Evolutionary conservation across 2,329 filamentous ascomycete genomes (phyloP), one percentile per base, ranked within the genome.

Genomic region (Aspergillus viridinutans): DNA sequence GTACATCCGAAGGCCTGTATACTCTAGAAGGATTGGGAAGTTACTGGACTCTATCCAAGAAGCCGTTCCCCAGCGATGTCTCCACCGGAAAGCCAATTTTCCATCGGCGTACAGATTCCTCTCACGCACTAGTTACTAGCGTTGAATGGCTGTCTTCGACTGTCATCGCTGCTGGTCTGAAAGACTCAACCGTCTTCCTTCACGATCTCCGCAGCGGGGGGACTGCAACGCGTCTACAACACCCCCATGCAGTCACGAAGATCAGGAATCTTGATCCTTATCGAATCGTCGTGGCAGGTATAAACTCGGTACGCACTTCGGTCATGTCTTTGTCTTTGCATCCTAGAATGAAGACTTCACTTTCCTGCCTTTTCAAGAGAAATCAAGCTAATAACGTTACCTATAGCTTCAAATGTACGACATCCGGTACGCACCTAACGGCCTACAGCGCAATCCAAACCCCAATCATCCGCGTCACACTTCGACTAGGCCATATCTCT

Each of bases 331-430:
- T 55, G 3, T 45, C 35, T 29, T 9, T 25, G 6, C 35, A 20
- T 38, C 5, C 5, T 17, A 17, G 17, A 17, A 38, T 17, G 32
- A 38, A 17, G 32, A 38, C 6, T 38, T 6, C 32, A 3, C 32
- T 38, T n/a, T 17, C 12, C 32, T 38, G 14, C 14, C 4, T 3
- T n/a, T 14, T 20, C 10, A 32, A 49, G 45, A 57, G 23, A 45
- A 25, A 17, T 4, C 47, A 49, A 49, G 6, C 42, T 49, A 10
- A 42, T 21, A 9, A 7, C 29, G 6, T 17, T 38, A 38, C 17
- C 14, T 38, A 40, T 59, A 77, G 74, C 64, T 77, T 21, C 66
- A 70, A 59, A 75, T 76, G 69, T 77, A 76, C 55, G 75, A 77
- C 55, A 65, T 77, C 28, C 74, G 75, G 23, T 76, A 67, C 54